These are phyloP conservation scores for Saccharomycopsis babjevae DNA, from an alignment of 805 yeast species.

Conservation along the genomic window DNA sequence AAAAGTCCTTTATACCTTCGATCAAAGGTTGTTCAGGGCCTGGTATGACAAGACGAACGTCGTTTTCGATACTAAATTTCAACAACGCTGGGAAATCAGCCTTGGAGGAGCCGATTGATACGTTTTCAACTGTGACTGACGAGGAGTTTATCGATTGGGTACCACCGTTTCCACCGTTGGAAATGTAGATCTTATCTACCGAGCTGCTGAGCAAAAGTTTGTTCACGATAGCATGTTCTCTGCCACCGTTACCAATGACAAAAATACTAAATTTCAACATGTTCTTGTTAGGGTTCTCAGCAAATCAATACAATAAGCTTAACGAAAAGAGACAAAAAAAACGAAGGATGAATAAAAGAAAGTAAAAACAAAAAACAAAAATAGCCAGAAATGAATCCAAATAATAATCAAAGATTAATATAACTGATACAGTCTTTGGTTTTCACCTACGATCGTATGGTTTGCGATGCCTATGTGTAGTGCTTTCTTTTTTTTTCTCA, in stretches of 20 bases:
- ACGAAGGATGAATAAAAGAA: not conserved
- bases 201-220: constrained; percentile 68
- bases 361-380: not conserved
- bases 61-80: constrained; percentile 59
- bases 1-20: constrained; percentile 73
- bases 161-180: constrained; percentile 95
- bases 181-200: constrained; percentile 70
- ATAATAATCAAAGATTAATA: too few species aligned
- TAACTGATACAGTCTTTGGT: too few species aligned
- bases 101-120: constrained; percentile 55
- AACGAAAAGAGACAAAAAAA: not conserved
- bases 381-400: too few species aligned
- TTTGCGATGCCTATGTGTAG: not conserved
- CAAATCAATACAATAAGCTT: too few species aligned
- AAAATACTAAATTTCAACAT: constrained; percentile 45
- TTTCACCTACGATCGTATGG: not conserved
- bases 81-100: constrained; percentile 62
- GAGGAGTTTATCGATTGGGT: constrained; percentile 40
- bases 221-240: constrained; percentile 97
- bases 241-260: constrained; percentile 95
- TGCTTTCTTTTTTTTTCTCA: not conserved
- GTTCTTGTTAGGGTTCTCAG: not conserved
- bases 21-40: constrained; percentile 99
- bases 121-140: constrained; percentile 38
- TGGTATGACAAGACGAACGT: constrained; percentile 72